Conservation (phyloP, 345 rosid genomes). For the Arabis hirsuta region DNA sequence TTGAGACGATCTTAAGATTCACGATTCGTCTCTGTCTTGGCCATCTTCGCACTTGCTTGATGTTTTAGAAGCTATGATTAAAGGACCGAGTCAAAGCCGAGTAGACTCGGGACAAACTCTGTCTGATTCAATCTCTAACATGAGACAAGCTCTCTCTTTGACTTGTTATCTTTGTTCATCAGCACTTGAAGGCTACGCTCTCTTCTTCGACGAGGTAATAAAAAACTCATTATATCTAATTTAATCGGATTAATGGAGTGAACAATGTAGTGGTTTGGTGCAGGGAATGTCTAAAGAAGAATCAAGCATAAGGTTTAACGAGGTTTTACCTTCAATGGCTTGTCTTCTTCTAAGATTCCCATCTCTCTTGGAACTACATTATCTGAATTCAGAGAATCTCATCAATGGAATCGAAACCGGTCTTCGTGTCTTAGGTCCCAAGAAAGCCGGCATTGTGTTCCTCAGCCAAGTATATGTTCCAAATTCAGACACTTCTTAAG, state of each 20-base stretch:
- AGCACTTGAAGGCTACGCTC: conserved; percentile 57
- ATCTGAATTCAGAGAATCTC: conserved; percentile 51
- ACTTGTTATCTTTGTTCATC: conserved; percentile 46
- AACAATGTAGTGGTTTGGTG: conserved; percentile 12
- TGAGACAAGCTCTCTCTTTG: conserved; percentile 57
- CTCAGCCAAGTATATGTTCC: conserved; percentile 61
- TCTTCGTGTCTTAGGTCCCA: conserved; percentile 62
- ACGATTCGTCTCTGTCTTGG: conserved; percentile 64
- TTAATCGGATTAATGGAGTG: not conserved
- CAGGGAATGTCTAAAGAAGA: conserved; percentile 45
- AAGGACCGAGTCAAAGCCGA: conserved; percentile 64
- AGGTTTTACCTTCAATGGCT: conserved; percentile 67
- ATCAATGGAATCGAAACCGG: conserved; percentile 43
- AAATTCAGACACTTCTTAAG: not conserved
- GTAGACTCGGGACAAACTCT: conserved; percentile 64
- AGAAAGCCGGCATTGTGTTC: conserved; percentile 69
- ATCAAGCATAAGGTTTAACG: conserved; percentile 61
- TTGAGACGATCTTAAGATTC: conserved; percentile 51
- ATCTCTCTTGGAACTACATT: conserved; percentile 67
- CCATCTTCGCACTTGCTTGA: conserved; percentile 57
- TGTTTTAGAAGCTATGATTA: conserved; percentile 55
- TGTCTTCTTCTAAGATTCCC: conserved; percentile 68
- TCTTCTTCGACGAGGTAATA: conserved; percentile 71
- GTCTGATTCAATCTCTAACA: conserved; percentile 52
- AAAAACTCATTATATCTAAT: not conserved